Evolutionary conservation across 805 yeast species (phyloP).

Genomic region (Yarrowia sp.): DNA sequence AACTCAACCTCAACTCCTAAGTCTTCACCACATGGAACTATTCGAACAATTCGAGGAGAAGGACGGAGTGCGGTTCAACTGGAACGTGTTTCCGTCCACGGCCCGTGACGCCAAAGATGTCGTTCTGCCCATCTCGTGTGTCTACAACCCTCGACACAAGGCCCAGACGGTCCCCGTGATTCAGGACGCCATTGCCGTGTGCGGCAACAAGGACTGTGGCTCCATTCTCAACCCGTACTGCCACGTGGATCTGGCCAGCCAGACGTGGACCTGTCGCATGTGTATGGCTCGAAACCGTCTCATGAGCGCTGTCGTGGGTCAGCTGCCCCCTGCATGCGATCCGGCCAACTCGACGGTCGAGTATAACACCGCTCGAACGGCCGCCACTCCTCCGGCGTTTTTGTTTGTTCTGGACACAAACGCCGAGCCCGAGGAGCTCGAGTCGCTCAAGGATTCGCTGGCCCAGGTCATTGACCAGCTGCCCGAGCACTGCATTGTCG

Average conservation of each 20-base stretch:
- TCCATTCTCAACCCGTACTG: constrained; percentile 74
- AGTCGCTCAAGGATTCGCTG: constrained; percentile 76
- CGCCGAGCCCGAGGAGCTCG: constrained; percentile 78
- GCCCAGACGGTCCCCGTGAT: constrained; percentile 68
- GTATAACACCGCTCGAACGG: constrained; percentile 75
- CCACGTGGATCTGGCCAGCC: constrained; percentile 67
- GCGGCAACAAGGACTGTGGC: constrained; percentile 65
- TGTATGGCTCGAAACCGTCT: constrained; percentile 74
- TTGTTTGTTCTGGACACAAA: constrained; percentile 82
- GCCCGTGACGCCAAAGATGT: constrained; percentile 76
- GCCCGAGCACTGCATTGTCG: constrained; percentile 85
- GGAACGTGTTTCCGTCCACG: constrained; percentile 81
- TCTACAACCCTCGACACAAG: constrained; percentile 79
- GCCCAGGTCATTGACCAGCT: constrained; percentile 69
- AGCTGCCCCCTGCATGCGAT: constrained; percentile 76
- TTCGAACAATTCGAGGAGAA: constrained; percentile 51
- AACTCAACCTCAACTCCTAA: neutral
- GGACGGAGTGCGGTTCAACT: constrained; percentile 63
- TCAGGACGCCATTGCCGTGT: constrained; percentile 70
- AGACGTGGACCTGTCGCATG: constrained; percentile 79
- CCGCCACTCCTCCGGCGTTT: constrained; percentile 80
- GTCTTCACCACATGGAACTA: neutral
- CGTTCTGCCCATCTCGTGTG: constrained; percentile 83
- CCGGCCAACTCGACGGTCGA: constrained; percentile 73
- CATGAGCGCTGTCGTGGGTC: constrained; percentile 69